Percentiles rank a stretch among this genome's conserved stretches.
Conservation (phyloP, 2,329 filamentous ascomycete genomes). For the Zymoseptoria tritici region DNA sequence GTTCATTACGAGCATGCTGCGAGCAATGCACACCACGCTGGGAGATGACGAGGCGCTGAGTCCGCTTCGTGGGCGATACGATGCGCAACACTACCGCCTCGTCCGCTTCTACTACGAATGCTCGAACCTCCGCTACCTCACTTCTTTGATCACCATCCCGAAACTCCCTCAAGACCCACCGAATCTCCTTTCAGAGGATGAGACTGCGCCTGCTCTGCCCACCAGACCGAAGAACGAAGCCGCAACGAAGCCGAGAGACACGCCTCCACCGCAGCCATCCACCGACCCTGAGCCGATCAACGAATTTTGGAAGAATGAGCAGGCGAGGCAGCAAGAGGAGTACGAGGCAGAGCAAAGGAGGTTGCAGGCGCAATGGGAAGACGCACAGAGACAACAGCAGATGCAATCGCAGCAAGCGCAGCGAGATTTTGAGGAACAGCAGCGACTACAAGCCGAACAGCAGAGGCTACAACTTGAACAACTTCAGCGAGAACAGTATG, state of each 20-base stretch:
- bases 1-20: slow-evolving; percentile 98
- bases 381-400: slow-evolving; percentile 72
- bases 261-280: slow-evolving; percentile 57
- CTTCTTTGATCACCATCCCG: slow-evolving; percentile 89
- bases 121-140: slow-evolving; percentile 92
- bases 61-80: slow-evolving; percentile 79
- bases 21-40: slow-evolving; percentile 86
- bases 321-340: slow-evolving; percentile 83
- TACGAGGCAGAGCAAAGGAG: slow-evolving; percentile 91
- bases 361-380: slow-evolving; percentile 77
- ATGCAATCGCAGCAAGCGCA: slow-evolving; percentile 78
- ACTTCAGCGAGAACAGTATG: slow-evolving; percentile 76
- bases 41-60: slow-evolving; percentile 89
- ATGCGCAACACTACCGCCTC: slow-evolving; percentile 91
- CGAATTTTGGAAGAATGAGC: slow-evolving; percentile 95
- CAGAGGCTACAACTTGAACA: slow-evolving; percentile 87
- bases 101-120: slow-evolving; percentile 99
- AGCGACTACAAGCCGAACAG: slow-evolving; percentile 78
- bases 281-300: slow-evolving; percentile 91
- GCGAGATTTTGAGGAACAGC: slow-evolving; percentile 93
- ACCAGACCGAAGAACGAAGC: slow-evolving; percentile 60
- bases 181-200: slow-evolving; percentile 75
- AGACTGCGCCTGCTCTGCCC: slow-evolving; percentile 71
- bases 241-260: slow-evolving; percentile 61
- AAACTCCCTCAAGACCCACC: slow-evolving; percentile 93